These are phyloP conservation scores for Simplicillium sp. DNA, from an alignment of 2,329 filamentous ascomycete species.

Conservation along the genomic window DNA sequence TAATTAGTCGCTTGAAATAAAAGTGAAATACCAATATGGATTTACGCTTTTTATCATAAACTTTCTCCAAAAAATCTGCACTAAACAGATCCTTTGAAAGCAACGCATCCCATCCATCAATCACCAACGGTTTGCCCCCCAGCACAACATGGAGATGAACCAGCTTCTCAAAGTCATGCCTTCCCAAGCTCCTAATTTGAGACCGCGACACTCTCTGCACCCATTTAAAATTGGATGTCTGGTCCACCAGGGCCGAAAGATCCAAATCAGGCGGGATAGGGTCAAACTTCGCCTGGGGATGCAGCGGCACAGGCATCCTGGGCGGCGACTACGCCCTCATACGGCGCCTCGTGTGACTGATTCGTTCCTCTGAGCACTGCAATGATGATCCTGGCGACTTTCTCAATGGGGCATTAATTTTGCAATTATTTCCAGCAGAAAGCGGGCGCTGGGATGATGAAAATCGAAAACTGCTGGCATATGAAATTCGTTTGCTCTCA, in stretches of 20 bases:
- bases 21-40: slow-evolving; percentile 4
- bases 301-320: slow-evolving; percentile 63
- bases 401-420: no score
- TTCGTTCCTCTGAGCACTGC: no score
- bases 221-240: slow-evolving; percentile 77
- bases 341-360: no score
- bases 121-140: slow-evolving; percentile 78
- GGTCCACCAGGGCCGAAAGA: slow-evolving; percentile 63
- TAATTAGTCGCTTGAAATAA: slow-evolving; percentile 11
- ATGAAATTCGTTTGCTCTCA: no score
- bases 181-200: slow-evolving; percentile 67
- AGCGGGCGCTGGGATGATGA: no score
- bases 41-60: slow-evolving; percentile 70
- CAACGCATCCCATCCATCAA: slow-evolving; percentile 75
- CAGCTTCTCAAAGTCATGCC: slow-evolving; percentile 76
- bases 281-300: slow-evolving; percentile 83
- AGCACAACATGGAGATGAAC: slow-evolving; percentile 75
- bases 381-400: no score
- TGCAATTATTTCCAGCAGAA: no score
- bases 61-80: slow-evolving; percentile 67
- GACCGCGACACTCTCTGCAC: slow-evolving; percentile 70
- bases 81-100: slow-evolving; percentile 74
- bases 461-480: no score
- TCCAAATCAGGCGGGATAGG: slow-evolving; percentile 83
- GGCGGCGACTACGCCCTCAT: no score